A percentile compares a stretch with the other conserved stretches of the same genome.
These are phyloP conservation scores for Pleurotus giganteus DNA, from an alignment of 768 basidiomycete species.

Conservation along the genomic window DNA sequence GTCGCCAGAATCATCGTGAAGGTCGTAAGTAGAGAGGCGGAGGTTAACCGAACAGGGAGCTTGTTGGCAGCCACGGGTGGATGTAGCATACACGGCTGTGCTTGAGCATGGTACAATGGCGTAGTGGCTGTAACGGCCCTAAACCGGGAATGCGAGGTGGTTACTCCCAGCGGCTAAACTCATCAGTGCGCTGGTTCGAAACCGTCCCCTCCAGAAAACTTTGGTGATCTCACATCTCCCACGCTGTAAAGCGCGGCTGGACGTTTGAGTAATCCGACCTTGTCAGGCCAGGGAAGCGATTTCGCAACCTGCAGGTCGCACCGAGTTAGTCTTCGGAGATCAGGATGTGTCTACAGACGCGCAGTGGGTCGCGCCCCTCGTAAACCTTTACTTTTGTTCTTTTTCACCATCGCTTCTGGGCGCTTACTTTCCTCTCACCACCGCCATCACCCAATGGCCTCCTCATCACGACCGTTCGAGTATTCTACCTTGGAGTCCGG, in stretches of 20 bases:
- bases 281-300: conserved; percentile 91
- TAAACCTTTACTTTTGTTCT: too few relatives aligned
- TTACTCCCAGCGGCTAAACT: conserved; percentile 55
- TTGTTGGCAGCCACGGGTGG: too few relatives aligned
- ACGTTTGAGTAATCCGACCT: conserved; percentile 82
- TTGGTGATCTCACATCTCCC: conserved; percentile 69
- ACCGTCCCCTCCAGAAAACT: conserved; percentile 94
- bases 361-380: conserved; percentile 71
- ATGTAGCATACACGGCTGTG: too few relatives aligned
- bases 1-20: conserved; percentile 36
- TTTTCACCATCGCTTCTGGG: too few relatives aligned
- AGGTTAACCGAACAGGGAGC: too few relatives aligned
- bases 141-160: conserved; percentile 77
- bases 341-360: conserved; percentile 84
- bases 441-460: neutral
- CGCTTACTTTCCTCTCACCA: neutral
- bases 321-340: conserved; percentile 94
- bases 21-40: conserved; percentile 8
- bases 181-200: conserved; percentile 90
- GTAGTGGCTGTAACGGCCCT: conserved; percentile 81
- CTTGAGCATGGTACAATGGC: conserved; percentile 46
- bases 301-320: conserved; percentile 83
- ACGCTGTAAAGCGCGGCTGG: conserved; percentile 58
- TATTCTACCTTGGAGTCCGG: conserved; percentile 1
- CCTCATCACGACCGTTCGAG: neutral